Percentiles rank a stretch among this genome's conserved stretches.
phyloP scores from a whole-genome alignment of 2,329 filamentous ascomycete genomes.

The Colletotrichum tropicicola region DNA sequence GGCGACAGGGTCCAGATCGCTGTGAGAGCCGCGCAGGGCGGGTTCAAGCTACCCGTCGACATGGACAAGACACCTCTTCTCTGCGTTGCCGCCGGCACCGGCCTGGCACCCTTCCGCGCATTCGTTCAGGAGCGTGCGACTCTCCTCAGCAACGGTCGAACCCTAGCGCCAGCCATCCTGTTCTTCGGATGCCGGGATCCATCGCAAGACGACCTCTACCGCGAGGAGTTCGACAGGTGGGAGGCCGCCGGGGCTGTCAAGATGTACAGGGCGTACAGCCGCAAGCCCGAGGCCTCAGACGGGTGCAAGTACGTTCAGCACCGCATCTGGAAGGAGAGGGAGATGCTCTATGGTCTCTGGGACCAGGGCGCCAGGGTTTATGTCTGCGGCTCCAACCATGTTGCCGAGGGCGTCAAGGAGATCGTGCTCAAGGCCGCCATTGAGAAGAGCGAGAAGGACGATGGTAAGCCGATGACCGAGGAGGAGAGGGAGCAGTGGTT shows the following conservation, averaged over 20 bases:
- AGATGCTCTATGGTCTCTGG: constrained; percentile 44
- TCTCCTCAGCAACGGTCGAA: constrained; percentile 53
- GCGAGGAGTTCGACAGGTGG: constrained; percentile 55
- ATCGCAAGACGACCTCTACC: constrained; percentile 55
- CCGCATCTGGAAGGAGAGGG: constrained; percentile 44
- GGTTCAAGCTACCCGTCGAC: constrained; percentile 87
- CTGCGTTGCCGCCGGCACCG: constrained; percentile 92
- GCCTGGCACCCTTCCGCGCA: constrained; percentile 96
- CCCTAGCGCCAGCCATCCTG: constrained; percentile 49
- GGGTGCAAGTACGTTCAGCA: constrained; percentile 61
- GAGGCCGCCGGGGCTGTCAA: constrained; percentile 57
- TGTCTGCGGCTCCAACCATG: constrained; percentile 64
- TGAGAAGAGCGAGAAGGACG: constrained; percentile 38
- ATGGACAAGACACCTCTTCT: constrained; percentile 88
- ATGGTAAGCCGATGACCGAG: constrained; percentile 34
- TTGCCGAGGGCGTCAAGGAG: constrained; percentile 52
- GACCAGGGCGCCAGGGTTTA: constrained; percentile 59
- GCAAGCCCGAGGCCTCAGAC: constrained; percentile 49
- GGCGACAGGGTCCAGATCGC: constrained; percentile 60
- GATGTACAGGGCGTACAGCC: constrained; percentile 65
- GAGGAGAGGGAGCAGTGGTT: constrained; percentile 57
- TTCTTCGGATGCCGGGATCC: constrained; percentile 58
- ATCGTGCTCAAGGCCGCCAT: constrained; percentile 31
- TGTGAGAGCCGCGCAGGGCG: constrained; percentile 47
- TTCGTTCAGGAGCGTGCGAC: constrained; percentile 96